These are phyloP conservation scores for Coleophoma cylindrospora DNA, from an alignment of 2,329 filamentous ascomycete genomes.

Conservation along the genomic window DNA sequence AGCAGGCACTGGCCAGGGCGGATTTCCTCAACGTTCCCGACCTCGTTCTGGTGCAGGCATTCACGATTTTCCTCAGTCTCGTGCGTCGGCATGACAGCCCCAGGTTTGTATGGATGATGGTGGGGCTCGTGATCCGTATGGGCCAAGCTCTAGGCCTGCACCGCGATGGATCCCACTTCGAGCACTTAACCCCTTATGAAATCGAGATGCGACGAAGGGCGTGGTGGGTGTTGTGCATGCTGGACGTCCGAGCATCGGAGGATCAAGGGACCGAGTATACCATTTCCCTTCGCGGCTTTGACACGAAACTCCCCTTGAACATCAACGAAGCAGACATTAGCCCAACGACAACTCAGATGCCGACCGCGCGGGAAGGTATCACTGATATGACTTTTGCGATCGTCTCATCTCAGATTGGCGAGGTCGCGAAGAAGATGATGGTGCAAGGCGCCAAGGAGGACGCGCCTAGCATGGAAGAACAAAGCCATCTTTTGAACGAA, in stretches of 20 bases:
- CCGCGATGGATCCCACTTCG: slow-evolving; percentile 32
- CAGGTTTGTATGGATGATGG: slow-evolving; percentile 57
- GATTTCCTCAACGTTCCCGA: slow-evolving; percentile 57
- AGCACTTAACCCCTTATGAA: slow-evolving; percentile 41
- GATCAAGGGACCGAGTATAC: slow-evolving; percentile 50
- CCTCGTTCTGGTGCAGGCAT: slow-evolving; percentile 54
- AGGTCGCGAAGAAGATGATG: slow-evolving; percentile 20
- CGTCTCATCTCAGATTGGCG: slow-evolving; percentile 1
- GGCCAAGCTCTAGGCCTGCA: slow-evolving; percentile 38
- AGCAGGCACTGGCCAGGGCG: slow-evolving; percentile 56
- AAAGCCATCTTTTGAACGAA: slow-evolving; percentile 38
- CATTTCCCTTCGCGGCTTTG: slow-evolving; percentile 39
- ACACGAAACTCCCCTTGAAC: slow-evolving; percentile 51
- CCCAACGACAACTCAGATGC: slow-evolving; percentile 41
- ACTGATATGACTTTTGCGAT: slow-evolving; percentile 46
- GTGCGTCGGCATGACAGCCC: slow-evolving; percentile 46
- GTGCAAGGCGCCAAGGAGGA: slow-evolving; percentile 25
- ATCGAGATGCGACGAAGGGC: slow-evolving; percentile 53
- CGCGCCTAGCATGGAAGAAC: slow-evolving; percentile 31
- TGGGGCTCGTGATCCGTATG: slow-evolving; percentile 52
- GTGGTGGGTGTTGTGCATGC: slow-evolving; percentile 52
- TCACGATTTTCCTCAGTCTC: slow-evolving; percentile 51
- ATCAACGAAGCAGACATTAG: slow-evolving; percentile 49
- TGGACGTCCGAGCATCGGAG: slow-evolving; percentile 56
- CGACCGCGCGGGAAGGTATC: slow-evolving; percentile 40